A percentile compares a stretch with the other conserved stretches of the same genome.
Evolutionary conservation across 352 stramenopile genomes (phyloP).

Genomic region (Pythium sukuiense): DNA sequence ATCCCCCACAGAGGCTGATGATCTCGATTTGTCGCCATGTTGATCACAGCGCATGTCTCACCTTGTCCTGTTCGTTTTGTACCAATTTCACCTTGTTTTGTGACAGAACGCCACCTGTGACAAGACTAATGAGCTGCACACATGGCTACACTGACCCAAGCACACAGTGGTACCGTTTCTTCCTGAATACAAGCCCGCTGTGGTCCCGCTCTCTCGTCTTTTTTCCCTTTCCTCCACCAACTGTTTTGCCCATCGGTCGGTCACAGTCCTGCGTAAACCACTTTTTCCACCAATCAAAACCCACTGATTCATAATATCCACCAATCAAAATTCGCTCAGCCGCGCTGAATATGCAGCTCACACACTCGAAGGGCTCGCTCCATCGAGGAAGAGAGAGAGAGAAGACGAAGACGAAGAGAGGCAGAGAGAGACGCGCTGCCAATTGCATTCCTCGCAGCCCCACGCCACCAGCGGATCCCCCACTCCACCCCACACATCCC

Average conservation of each 20-base stretch:
- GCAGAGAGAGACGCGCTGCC: not conserved
- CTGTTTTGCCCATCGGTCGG: not conserved
- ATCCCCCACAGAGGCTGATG: not conserved
- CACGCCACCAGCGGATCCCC: not conserved
- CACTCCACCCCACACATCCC: not conserved
- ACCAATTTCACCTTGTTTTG: not conserved
- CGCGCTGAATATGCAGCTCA: not conserved
- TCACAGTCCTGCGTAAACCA: not conserved
- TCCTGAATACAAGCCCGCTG: not conserved
- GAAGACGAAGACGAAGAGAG: not conserved
- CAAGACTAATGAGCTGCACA: not conserved
- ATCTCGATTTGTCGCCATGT: not conserved
- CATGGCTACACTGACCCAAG: not conserved
- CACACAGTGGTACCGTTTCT: not conserved
- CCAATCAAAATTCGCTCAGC: not conserved
- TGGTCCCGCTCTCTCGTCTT: conserved; percentile 1
- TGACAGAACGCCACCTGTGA: not conserved
- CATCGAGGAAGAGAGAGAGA: not conserved
- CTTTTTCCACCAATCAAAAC: not conserved
- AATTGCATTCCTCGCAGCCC: not conserved
- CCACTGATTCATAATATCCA: not conserved
- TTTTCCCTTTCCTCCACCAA: not conserved
- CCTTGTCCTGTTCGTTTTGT: not conserved
- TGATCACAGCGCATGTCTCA: not conserved
- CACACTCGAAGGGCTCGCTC: not conserved